phyloP scores from a whole-genome alignment of 108 stramenopile species.

The Stephanodiscus triporus region DNA sequence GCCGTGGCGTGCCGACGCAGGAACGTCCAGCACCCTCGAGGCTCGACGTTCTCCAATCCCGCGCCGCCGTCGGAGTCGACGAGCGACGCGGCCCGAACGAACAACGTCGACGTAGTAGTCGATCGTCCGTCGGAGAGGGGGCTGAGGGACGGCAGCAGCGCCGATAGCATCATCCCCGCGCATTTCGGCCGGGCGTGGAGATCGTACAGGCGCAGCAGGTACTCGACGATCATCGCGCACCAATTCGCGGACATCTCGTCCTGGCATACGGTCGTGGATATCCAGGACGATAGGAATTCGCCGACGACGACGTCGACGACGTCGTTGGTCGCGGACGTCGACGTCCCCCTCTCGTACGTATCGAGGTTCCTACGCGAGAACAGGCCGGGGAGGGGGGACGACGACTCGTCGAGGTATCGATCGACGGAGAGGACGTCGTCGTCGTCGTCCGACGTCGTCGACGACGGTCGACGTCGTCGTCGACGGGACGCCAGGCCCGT shows the following conservation, averaged over 20 bases:
- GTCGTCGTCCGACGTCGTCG: background rate
- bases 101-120: background rate
- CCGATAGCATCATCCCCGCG: constrained; percentile 44
- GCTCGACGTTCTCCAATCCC: constrained; percentile 62
- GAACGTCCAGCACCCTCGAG: constrained; percentile 54
- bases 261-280: background rate
- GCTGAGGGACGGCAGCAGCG: no score
- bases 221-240: constrained; percentile 70
- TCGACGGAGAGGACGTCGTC: background rate
- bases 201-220: constrained; percentile 69
- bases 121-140: no score
- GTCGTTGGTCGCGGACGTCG: constrained; percentile 35
- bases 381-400: no score
- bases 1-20: constrained; percentile 66
- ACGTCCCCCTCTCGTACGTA: constrained; percentile 47
- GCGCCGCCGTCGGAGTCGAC: background rate
- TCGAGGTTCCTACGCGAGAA: no score
- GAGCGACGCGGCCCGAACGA: background rate
- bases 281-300: constrained; percentile 24
- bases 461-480: constrained; percentile 6
- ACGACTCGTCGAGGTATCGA: constrained; percentile 27
- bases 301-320: constrained; percentile 33
- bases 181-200: constrained; percentile 59
- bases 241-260: background rate
- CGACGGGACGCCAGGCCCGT: constrained; percentile 28